phyloP scores from a whole-genome alignment of 2,329 filamentous ascomycete genomes.

The Chrysosporium queenslandicum region DNA sequence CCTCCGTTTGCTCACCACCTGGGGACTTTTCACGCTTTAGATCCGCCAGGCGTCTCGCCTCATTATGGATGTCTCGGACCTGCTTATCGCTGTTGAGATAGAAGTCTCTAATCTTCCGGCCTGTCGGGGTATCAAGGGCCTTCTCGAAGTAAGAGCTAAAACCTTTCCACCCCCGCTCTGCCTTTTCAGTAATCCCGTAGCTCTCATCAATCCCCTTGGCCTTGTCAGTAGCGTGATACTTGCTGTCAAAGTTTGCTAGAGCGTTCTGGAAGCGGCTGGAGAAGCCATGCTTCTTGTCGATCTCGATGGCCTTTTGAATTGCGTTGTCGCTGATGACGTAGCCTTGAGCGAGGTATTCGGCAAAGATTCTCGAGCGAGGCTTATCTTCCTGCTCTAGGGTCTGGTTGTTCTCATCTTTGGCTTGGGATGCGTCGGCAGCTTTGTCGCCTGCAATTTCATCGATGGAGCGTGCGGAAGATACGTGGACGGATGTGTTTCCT shows the following conservation, averaged over 20 bases:
- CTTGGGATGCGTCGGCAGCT: constrained; percentile 44
- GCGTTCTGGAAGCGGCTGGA: constrained; percentile 67
- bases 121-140: constrained; percentile 75
- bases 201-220: constrained; percentile 73
- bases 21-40: constrained; percentile 55
- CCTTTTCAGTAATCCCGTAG: constrained; percentile 70
- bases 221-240: constrained; percentile 79
- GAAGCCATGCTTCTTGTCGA: constrained; percentile 85
- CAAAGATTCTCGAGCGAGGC: constrained; percentile 82
- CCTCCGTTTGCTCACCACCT: constrained; percentile 27
- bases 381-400: constrained; percentile 93
- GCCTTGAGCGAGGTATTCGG: constrained; percentile 92
- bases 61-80: constrained; percentile 84
- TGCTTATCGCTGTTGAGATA: constrained; percentile 79
- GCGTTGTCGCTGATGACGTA: constrained; percentile 72
- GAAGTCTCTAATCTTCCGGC: constrained; percentile 77
- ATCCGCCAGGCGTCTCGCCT: constrained; percentile 79
- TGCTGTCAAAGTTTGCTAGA: constrained; percentile 66
- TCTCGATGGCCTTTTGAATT: constrained; percentile 70
- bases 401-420: constrained; percentile 47
- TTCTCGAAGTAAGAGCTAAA: constrained; percentile 90
- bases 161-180: constrained; percentile 55
- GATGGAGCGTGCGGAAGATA: constrained; percentile 59
- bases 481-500: constrained; percentile 63
- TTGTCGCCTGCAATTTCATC: constrained; percentile 55